Evolutionary conservation across 345 rosid species (phyloP), one percentile per base, ranked within the genome.

Genomic region (Litchi chinensis): DNA sequence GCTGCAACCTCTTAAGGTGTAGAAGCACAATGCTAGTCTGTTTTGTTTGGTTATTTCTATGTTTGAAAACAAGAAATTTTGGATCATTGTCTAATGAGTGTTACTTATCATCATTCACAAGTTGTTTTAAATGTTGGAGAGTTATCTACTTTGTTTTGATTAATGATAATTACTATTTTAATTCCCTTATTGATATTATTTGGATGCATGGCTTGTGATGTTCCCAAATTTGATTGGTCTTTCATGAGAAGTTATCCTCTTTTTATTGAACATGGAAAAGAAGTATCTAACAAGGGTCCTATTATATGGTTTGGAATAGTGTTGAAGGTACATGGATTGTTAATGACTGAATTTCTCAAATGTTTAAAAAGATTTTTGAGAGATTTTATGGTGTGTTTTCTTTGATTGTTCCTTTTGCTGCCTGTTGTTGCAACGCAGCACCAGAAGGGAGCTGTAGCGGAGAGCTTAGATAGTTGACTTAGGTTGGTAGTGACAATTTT

Each of bases 1-100:
- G 93, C 85, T 48, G 83, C 93, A 65, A 41, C 88, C 24, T 44
- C 94, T 28, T 89, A 83, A 75, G 79, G 24, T 44, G 40, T 63
- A 19, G n/a, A 32, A 65, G 44, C 16, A n/a, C 52, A 5, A 37
- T 57, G 73, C 57, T 3, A 66, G 26, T 65, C 26, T 74, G 70
- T 75, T 78, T 76, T 68, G 56, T 24, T 72, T 48, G 43, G 18
- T 57, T 70, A 39, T 79, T 79, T 75, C 32, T 83, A 52, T 43
- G 71, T 71, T 80, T 62, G 5, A 65, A 70, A 70, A 74, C 76
- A 67, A 71, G 54, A 69, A 65, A 40, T 79, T 80, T 80, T 74
- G 65, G 73, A 46, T 79, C 60, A 68, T 65, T 76, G 66, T 79
- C 68, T 24, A 43, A 52, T 62, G 40, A 50, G 48, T 39, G 50